Base-by-base conservation (phyloP, 2,329 filamentous ascomycete genomes). In the Phaeosphaeria sp. region DNA sequence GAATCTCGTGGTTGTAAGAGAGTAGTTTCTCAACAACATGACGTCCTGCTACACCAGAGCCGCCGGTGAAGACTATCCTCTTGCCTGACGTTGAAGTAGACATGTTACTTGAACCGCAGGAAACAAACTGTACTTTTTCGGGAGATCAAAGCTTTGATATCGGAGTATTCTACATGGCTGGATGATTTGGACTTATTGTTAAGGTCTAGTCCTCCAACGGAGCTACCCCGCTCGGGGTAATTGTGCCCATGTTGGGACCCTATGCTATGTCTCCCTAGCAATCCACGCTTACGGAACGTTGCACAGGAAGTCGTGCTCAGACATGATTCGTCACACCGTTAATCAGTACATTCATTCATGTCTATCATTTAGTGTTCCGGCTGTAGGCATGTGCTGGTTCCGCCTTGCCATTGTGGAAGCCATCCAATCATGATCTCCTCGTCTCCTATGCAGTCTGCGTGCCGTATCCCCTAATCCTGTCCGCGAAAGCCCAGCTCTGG, bases 401-500 rank as follows among this genome's bases (percentile, higher is more conserved):
- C 53, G 46, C 42, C 48, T 27, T 48, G 25, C 54, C 52, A 59
- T n/a, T 52, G 51, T 30, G 47, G 18, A 49, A 48, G 17, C 39
- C 43, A 22, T 52, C 41, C 46, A 30, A 23, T 42, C 20, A 13
- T n/a, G 17, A 42, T 18, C 46, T 27, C 27, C 18, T n/a, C 6
- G 13, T 15, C 10, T 5, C 46, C 58, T 69, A 74, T 18, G 62
- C 71, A 11, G 70, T 72, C 84, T 98, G 93, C 23, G 93, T 96
- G 60, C 95, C 95, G 77, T 99, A 99, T 46, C 95, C 95, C 79
- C 88, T 90, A 78, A 99, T 97, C 69, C 89, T 86, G 77, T 98
- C 94, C 22, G 95, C 95, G 82, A 99, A 99, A 51, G 91, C 93
- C 95, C 94, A 98, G 85, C 93, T 97, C 85, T 98, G 94, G 71